Base-by-base conservation (phyloP, 202 grass and related monocot species). In the Hordeum pubiflorum region DNA sequence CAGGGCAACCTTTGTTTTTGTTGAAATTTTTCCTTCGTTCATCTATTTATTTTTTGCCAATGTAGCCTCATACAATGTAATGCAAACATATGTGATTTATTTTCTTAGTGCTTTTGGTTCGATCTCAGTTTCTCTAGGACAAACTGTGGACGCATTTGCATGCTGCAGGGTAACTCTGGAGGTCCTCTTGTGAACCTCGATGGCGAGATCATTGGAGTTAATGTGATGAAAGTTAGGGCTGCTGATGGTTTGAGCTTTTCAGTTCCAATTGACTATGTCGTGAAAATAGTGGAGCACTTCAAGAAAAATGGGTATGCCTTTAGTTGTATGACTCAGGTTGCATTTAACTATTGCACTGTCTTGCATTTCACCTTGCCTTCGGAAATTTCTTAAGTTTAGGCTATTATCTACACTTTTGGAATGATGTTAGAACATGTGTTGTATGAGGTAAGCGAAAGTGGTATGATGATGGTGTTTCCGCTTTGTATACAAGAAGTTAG, bases 171-270 rank as follows among this genome's bases (percentile, higher is more conserved):
- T 66, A 98, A 86, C 75, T 93, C 88, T 71, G 92, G 95, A 59
- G 92, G 92, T 27, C 95, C 90, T 77, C 88, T 94, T 86, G 88
- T 94, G 58, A 98, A 98, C 67, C 84, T 98, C 73, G 92, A 93
- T 63, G 95, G 92, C 0, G 95, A 98, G 72, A 89, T 94, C 68
- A 85, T 94, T 38, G 95, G 95, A 75, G 79, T 98, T 61, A 98
- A 93, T 72, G 80, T 93, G 44, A 86, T 93, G 84, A 93, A 94
- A 89, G 52, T 86, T 33, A 3, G 3, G 24, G 38, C 58, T 63
- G 90, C 90, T 77, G 84, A 94, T 88, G 88, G 92, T 77, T 86
- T 94, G 82, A 76, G 86, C 58, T 98, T 98, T 89, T 92, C 95
- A 31, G 88, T 98, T 24, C 88, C 95, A 31, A 85, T 93, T 82